Percentiles rank a stretch among this genome's conserved stretches.
phyloP scores from a whole-genome alignment of 371 early-diverging fungal genomes.

The Mortierella sp. region DNA sequence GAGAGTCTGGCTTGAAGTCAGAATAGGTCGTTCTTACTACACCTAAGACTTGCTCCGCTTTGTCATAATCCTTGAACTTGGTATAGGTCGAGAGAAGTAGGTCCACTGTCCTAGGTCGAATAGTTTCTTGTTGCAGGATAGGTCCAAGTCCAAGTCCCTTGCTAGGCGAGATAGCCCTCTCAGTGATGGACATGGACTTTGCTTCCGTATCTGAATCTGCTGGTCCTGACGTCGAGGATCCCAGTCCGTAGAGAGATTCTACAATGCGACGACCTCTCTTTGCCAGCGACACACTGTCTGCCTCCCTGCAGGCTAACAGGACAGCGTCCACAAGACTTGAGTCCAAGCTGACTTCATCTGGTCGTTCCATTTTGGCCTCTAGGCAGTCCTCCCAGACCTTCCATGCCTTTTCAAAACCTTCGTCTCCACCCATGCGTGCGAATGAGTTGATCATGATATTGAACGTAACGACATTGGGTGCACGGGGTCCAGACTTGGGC shows the following conservation, averaged over 20 bases:
- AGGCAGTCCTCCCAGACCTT: constrained; percentile 51
- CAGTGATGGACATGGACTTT: constrained; percentile 3
- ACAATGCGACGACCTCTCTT: constrained; percentile 31
- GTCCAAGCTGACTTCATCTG: constrained; percentile 36
- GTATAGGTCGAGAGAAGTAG: constrained; percentile 28
- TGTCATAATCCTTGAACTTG: constrained; percentile 28
- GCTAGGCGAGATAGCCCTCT: constrained; percentile 25
- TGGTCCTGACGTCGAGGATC: background rate
- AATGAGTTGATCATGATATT: constrained; percentile 54
- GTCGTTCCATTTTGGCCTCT: constrained; percentile 25
- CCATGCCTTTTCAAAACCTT: constrained; percentile 49
- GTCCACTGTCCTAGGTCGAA: constrained; percentile 41
- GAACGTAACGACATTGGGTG: constrained; percentile 55
- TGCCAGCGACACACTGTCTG: constrained; percentile 8
- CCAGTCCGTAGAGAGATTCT: constrained; percentile 40
- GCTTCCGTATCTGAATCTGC: background rate
- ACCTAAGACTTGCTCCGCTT: constrained; percentile 22
- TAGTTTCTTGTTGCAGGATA: constrained; percentile 10
- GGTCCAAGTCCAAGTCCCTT: constrained; percentile 30
- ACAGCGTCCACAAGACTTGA: constrained; percentile 27
- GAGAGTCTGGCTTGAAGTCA: constrained; percentile 32
- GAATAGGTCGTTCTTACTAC: constrained; percentile 25
- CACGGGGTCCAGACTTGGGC: constrained; percentile 24
- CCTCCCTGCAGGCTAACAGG: constrained; percentile 35
- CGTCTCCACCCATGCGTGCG: constrained; percentile 35